Base-by-base conservation (phyloP, 768 basidiomycete species). In the Clitopilus hobsonii region DNA sequence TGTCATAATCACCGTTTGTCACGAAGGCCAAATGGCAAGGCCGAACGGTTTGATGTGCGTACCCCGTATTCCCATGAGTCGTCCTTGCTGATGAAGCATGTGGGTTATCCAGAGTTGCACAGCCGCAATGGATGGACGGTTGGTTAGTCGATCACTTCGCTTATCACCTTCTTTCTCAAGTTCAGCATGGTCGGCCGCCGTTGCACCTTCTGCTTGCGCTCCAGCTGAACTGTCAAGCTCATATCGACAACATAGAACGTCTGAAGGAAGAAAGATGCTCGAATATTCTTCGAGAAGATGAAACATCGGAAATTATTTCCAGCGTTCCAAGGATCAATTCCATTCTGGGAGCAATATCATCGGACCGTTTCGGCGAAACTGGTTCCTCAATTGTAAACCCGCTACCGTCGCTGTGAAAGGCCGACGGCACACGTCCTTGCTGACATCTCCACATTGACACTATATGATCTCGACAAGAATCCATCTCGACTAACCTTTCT, bases 1-100 rank as follows among this genome's bases (percentile, higher is more conserved):
- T 45, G 41, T 45, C 41, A 45, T 45, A 45, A 45, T 45, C 41
- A 45, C 41, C 22, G 41, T 45, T 45, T 45, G 41, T 45, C 41
- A 45, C 18, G 41, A 45, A 45, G 18, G 41, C 41, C 32, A 36
- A 36, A 36, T 10, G n/a, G n/a, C 22, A 20, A 45, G 41, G 41
- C 41, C 41, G 41, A 45, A 45, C 41, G 8, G 41, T 5, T 16
- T 36, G 32, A 45, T 45, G 41, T 2, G n/a, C 32, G 32, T 36
- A 36, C 3, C 32, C 32, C 32, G 32, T 36, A 36, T 36, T 36
- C 32, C 32, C 32, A 45, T 45, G 41, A 45, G 41, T 45, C 41
- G 41, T 8, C 10, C 41, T 45, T 45, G 41, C 41, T 45, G 41
- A 45, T 45, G 41, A 45, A 23, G 41, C 41, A 36, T 36, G 32